Percentiles rank a stretch among this genome's conserved stretches.
phyloP scores from a whole-genome alignment of 2,329 filamentous ascomycete species.

The Hymenoscyphus fructigenus region DNA sequence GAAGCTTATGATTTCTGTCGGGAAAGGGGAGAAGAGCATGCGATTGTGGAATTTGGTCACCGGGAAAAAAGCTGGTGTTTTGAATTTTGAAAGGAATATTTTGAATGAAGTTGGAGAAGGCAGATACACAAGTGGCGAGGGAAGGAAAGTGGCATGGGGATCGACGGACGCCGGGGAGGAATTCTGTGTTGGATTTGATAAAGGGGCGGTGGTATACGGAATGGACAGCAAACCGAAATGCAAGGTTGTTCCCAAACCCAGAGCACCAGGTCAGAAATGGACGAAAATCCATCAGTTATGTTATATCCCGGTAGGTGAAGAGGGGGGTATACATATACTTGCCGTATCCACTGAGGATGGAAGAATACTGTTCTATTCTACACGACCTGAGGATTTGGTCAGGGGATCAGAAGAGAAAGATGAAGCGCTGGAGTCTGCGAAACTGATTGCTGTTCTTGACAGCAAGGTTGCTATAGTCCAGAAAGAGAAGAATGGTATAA shows the following conservation, averaged over 20 bases:
- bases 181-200: constrained; percentile 86
- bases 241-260: constrained; percentile 63
- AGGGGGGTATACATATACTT: constrained; percentile 57
- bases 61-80: constrained; percentile 88
- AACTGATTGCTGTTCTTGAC: constrained; percentile 74
- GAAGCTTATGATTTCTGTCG: constrained; percentile 93
- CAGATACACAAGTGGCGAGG: constrained; percentile 77
- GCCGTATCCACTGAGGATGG: constrained; percentile 89
- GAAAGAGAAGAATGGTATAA: constrained; percentile 46
- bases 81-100: constrained; percentile 77
- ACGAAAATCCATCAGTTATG: constrained; percentile 83
- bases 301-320: constrained; percentile 60
- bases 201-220: constrained; percentile 80
- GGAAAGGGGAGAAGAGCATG: constrained; percentile 87
- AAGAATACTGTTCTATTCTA: constrained; percentile 78
- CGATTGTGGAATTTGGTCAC: constrained; percentile 95
- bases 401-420: constrained; percentile 41
- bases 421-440: constrained; percentile 56
- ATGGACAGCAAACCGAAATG: constrained; percentile 83
- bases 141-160: constrained; percentile 79
- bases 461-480: constrained; percentile 61
- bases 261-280: constrained; percentile 32
- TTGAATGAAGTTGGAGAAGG: constrained; percentile 75
- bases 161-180: constrained; percentile 71
- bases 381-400: constrained; percentile 50